Percentiles rank a stretch among this genome's conserved stretches.
phyloP scores from a whole-genome alignment of 2,329 filamentous ascomycete species.

The Clonostachys rhizophaga region DNA sequence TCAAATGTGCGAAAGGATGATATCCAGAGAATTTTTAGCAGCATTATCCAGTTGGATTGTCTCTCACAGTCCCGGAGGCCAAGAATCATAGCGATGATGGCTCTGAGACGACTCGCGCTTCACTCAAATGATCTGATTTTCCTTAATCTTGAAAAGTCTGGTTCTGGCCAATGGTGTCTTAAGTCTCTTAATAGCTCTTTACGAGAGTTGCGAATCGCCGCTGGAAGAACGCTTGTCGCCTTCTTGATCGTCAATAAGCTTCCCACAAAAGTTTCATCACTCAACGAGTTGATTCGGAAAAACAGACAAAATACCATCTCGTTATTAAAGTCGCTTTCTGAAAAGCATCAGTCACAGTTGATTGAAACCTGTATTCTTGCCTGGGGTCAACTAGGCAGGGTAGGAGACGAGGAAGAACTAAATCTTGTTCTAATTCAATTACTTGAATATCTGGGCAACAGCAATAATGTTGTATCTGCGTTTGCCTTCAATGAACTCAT shows the following conservation, averaged over 20 bases:
- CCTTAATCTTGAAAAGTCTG: slow-evolving; percentile 63
- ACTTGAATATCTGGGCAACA: slow-evolving; percentile 81
- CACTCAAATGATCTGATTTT: slow-evolving; percentile 58
- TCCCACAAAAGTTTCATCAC: slow-evolving; percentile 1
- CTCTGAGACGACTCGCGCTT: slow-evolving; percentile 62
- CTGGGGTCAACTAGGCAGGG: slow-evolving; percentile 78
- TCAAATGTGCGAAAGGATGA: too few species aligned
- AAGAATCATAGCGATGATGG: slow-evolving; percentile 67
- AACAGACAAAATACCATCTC: slow-evolving; percentile 66
- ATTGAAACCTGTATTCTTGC: slow-evolving; percentile 83
- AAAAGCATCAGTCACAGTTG: slow-evolving; percentile 60
- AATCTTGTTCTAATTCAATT: slow-evolving; percentile 81
- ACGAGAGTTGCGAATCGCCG: slow-evolving; percentile 78
- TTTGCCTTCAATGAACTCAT: slow-evolving; percentile 80
- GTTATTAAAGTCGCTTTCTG: slow-evolving; percentile 67
- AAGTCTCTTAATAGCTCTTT: slow-evolving; percentile 78
- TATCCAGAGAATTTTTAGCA: slow-evolving; percentile 24
- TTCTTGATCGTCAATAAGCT: slow-evolving; percentile 46
- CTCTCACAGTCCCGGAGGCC: slow-evolving; percentile 53
- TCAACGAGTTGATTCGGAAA: slow-evolving; percentile 16
- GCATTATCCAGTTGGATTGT: slow-evolving; percentile 33
- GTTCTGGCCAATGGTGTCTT: slow-evolving; percentile 75
- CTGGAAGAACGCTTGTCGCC: slow-evolving; percentile 61
- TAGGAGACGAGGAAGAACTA: slow-evolving; percentile 75
- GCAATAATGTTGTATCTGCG: slow-evolving; percentile 73